Evolutionary conservation across 495 filamentous ascomycete species (phyloP).

Genomic region (Talaromyces liani): DNA sequence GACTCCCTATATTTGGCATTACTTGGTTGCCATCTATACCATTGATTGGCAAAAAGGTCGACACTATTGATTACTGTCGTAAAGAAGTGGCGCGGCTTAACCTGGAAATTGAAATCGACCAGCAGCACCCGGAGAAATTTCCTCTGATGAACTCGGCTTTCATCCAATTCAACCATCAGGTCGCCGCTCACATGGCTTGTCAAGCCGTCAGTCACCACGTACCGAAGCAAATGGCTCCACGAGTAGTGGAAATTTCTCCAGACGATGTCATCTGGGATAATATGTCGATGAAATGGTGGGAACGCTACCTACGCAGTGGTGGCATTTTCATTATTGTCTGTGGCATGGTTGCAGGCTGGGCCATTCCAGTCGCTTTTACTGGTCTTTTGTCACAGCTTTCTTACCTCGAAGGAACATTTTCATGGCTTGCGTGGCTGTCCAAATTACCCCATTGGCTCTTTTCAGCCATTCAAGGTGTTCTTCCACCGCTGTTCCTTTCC

Average conservation of each 20-base stretch:
- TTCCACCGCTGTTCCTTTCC: constrained; percentile 72
- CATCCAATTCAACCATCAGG: constrained; percentile 97
- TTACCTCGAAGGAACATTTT: constrained; percentile 53
- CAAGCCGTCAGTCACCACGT: constrained; percentile 87
- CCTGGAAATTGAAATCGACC: constrained; percentile 87
- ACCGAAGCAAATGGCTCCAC: constrained; percentile 90
- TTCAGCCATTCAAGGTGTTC: constrained; percentile 74
- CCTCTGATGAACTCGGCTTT: constrained; percentile 97
- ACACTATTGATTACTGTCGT: constrained; percentile 89
- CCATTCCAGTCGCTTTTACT: constrained; percentile 84
- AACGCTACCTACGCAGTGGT: constrained; percentile 68
- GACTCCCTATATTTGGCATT: constrained; percentile 69
- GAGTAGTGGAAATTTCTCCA: constrained; percentile 85
- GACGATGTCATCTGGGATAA: constrained; percentile 97
- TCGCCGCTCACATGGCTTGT: constrained; percentile 96
- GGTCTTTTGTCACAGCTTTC: constrained; percentile 70
- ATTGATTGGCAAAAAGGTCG: constrained; percentile 80
- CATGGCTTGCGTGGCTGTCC: constrained; percentile 66
- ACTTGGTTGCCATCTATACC: constrained; percentile 80
- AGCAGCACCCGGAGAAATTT: constrained; percentile 76
- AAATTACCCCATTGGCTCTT: constrained; percentile 55
- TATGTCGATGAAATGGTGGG: constrained; percentile 95
- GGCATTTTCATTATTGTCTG: constrained; percentile 57
- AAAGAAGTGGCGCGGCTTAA: constrained; percentile 84
- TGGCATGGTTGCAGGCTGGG: constrained; percentile 83